Percentiles rank a stretch among this genome's conserved stretches.
Evolutionary conservation across 1,284 basidiomycete genomes (phyloP).

Genomic region (Ceratobasidium sp.): DNA sequence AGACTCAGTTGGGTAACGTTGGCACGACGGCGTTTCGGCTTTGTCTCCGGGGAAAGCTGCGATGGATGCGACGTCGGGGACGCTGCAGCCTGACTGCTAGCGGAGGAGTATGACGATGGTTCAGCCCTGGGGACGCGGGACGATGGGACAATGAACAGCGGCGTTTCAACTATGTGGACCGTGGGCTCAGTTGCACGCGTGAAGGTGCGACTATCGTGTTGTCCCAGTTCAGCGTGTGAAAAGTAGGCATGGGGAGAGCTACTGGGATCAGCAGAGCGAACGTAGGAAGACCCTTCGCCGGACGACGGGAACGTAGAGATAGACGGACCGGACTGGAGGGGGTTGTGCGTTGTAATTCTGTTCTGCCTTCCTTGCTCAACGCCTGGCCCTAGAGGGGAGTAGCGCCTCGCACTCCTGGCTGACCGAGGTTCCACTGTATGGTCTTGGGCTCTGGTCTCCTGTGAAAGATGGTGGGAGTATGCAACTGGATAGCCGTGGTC

Average conservation of each 20-base stretch:
- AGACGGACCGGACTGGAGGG: constrained; percentile 31
- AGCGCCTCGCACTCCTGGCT: not conserved
- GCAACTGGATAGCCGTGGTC: not conserved
- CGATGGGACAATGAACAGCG: constrained; percentile 37
- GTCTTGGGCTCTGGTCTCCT: not conserved
- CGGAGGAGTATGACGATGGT: not conserved
- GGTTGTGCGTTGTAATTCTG: not conserved
- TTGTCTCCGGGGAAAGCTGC: constrained; percentile 54
- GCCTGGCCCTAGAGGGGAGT: not conserved
- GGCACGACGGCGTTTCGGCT: constrained; percentile 88
- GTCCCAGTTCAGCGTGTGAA: not conserved
- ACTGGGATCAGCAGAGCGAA: constrained; percentile 9
- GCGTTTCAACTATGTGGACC: constrained; percentile 11
- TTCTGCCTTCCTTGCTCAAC: not conserved
- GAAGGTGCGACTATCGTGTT: not conserved
- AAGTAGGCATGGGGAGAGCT: not conserved
- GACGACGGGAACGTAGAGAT: constrained; percentile 15
- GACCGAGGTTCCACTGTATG: not conserved
- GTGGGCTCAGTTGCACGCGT: not conserved
- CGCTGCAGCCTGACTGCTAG: constrained; percentile 9
- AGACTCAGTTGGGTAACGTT: constrained; percentile 82
- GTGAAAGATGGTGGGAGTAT: not conserved
- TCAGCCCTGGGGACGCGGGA: constrained; percentile 38
- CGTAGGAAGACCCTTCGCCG: not conserved
- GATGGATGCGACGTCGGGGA: constrained; percentile 9